Base-by-base conservation (phyloP, 805 yeast genomes). In the Naumovozyma dairenensis region DNA sequence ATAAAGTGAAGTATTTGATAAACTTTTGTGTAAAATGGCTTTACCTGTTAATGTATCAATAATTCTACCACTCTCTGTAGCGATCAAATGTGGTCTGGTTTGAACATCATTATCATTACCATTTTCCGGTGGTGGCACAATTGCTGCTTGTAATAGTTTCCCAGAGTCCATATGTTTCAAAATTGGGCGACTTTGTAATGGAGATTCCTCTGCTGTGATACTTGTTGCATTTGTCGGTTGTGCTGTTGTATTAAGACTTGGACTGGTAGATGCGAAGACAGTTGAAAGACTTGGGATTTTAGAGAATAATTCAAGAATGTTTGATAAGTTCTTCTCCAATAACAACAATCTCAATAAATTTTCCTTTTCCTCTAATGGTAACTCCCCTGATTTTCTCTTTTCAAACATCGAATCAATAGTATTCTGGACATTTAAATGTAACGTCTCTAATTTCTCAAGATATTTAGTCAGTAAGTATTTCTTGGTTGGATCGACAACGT, bases 291-390 rank as follows among this genome's bases (percentile, higher is more conserved):
- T 46, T 10, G 58, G 58, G n/a, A 46, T 38, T 17, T 43, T 40
- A 6, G 54, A 39, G 27, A 65, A 58, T 17, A 64, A 47, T 30
- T 60, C 65, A 20, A 66, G 42, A 17, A 71, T 65, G 47, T 78
- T 77, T 28, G 71, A 71, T 35, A 85, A 63, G 7, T 84, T 77
- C 13, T 80, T 72, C 47, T 80, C 86, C 45, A 84, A 63, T 36
- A 79, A 72, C 30, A 79, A 67, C 37, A 83, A 66, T 42, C 87
- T 63, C 21, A 85, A 63, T 27, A 84, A 60, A 14, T 80, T 69
- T 51, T 85, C 94, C 53, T 82, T 81, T 22, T 86, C 93, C 44
- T 77, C 77, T 9, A 73, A 40, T 16, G 71, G 69, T 35, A 82
- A 62, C 40, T 71, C 67, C 25, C 67, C 69, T 22, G 67, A 62